A percentile compares a stretch with the other conserved stretches of the same genome.
Evolutionary conservation across 2,329 filamentous ascomycete genomes (phyloP).

Genomic region (Microsporum ferrugineum): DNA sequence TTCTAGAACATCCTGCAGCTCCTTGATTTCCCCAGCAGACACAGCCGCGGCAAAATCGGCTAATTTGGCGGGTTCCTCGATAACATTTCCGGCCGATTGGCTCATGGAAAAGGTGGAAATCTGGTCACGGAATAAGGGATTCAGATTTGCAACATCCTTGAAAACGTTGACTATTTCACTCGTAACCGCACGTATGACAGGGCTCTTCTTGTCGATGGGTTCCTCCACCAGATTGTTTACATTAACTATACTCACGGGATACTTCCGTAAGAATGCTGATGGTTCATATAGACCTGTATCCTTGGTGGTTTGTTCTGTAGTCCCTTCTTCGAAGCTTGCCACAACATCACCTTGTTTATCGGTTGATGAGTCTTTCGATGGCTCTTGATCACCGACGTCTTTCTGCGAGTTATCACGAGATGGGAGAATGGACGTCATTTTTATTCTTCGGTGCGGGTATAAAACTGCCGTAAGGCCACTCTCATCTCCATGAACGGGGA

Average conservation of each 20-base stretch:
- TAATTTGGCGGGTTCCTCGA: constrained; percentile 84
- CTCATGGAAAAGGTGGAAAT: constrained; percentile 96
- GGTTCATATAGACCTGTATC: constrained; percentile 62
- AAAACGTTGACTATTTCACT: constrained; percentile 99
- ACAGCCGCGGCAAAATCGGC: constrained; percentile 96
- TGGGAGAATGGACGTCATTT: constrained; percentile 70
- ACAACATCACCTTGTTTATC: constrained; percentile 89
- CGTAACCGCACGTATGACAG: constrained; percentile 78
- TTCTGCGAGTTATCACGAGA: constrained; percentile 39
- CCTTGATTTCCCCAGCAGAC: constrained; percentile 81
- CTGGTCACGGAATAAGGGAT: constrained; percentile 90
- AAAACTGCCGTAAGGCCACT: constrained; percentile 81
- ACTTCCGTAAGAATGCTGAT: constrained; percentile 81
- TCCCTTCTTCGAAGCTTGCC: constrained; percentile 85
- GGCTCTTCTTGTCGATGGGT: constrained; percentile 78
- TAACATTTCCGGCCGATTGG: constrained; percentile 87
- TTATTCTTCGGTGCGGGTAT: constrained; percentile 90
- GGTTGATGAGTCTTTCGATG: constrained; percentile 36
- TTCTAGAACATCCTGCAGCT: constrained; percentile 83
- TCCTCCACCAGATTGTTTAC: constrained; percentile 88
- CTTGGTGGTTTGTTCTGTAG: constrained; percentile 46
- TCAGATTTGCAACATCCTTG: constrained; percentile 89
- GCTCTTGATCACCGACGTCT: constrained; percentile 25
- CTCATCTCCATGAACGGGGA: constrained; percentile 72
- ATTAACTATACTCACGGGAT: constrained; percentile 85